Evolutionary conservation across 1,284 basidiomycete genomes (phyloP).

Genomic region (Fomitopsis schrenkii): DNA sequence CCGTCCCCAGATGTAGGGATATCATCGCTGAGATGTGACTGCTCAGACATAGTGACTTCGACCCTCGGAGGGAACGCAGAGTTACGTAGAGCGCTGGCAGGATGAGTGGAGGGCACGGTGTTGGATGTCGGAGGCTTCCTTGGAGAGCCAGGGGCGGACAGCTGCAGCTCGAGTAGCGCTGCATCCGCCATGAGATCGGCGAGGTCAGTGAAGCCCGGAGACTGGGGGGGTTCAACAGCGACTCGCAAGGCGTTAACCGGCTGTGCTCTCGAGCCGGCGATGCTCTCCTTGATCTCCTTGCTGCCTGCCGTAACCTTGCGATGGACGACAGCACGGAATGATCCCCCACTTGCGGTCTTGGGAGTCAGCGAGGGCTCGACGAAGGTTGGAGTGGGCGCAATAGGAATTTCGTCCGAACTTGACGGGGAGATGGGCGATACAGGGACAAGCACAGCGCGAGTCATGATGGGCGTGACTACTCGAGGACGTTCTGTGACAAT

Average conservation of each 20-base stretch:
- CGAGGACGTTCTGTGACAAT: conserved; percentile 19
- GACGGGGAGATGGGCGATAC: conserved; percentile 6
- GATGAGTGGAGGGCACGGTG: background rate
- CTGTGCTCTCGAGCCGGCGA: background rate
- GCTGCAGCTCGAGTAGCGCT: conserved; percentile 24
- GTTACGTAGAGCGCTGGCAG: background rate
- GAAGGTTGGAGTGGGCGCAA: conserved; percentile 4
- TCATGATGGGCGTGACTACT: conserved; percentile 14
- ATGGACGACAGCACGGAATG: conserved; percentile 29
- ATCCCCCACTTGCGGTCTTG: conserved; percentile 12
- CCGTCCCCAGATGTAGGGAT: conserved; percentile 16
- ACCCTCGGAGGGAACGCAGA: background rate
- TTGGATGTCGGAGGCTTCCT: conserved; percentile 6
- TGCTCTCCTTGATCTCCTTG: background rate
- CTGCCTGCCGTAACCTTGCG: conserved; percentile 20
- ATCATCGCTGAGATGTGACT: conserved; percentile 11
- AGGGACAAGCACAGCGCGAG: conserved; percentile 14
- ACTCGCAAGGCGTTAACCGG: conserved; percentile 1
- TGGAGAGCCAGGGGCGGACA: conserved; percentile 18
- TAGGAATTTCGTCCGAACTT: background rate
- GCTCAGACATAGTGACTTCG: background rate
- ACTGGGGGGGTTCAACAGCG: conserved; percentile 8
- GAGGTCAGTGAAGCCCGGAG: conserved; percentile 24
- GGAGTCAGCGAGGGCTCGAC: conserved; percentile 19
- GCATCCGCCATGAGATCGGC: conserved; percentile 24